Evolutionary conservation across 441 rosid species (phyloP).

Genomic region (Mallotus japonicus): DNA sequence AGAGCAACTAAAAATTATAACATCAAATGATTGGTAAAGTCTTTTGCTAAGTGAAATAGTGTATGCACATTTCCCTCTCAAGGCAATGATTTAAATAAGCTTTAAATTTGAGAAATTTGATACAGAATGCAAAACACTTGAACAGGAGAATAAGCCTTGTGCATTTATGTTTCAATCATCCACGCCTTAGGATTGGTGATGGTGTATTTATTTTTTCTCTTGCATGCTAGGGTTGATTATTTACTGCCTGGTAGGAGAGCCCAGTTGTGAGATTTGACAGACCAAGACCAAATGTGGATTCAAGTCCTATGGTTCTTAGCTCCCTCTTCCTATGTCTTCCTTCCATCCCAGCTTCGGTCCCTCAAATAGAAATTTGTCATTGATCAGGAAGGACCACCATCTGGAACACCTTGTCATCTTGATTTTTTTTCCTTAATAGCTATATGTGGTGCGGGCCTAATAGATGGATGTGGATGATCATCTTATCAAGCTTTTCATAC

Average conservation of each 20-base stretch:
- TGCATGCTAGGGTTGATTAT: not conserved
- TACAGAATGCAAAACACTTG: not conserved
- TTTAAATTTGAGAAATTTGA: no score
- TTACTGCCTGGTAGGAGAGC: not conserved
- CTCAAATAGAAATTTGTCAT: not conserved
- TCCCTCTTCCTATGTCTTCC: not conserved
- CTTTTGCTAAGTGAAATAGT: not conserved
- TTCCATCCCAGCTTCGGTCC: not conserved
- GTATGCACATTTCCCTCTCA: not conserved
- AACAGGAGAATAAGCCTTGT: not conserved
- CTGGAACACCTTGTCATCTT: no score
- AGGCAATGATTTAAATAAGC: not conserved
- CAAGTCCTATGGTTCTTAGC: not conserved
- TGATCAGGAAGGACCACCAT: not conserved
- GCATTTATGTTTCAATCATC: not conserved
- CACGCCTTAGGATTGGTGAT: not conserved
- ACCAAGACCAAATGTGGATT: conserved; percentile 15
- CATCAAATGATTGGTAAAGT: not conserved
- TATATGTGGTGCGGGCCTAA: no score
- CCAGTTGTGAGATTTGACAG: not conserved
- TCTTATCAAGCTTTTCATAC: not conserved
- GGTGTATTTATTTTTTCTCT: not conserved
- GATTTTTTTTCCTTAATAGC: no score
- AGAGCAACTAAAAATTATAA: not conserved
- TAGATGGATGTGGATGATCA: not conserved